Base-by-base conservation (phyloP, 2,329 filamentous ascomycete species). In the Myriosclerotinia duriaeana region DNA sequence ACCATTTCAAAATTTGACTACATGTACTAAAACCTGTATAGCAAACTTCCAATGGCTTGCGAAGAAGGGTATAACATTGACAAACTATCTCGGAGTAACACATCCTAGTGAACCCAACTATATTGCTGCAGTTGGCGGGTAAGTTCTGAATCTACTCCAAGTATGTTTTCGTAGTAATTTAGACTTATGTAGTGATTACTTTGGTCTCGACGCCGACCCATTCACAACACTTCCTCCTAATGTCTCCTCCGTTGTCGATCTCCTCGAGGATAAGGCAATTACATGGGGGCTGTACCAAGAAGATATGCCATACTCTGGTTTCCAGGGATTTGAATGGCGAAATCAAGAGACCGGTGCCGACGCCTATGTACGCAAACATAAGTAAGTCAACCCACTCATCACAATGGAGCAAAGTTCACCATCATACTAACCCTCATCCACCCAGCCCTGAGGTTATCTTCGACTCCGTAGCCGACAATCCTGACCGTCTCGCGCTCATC, bases 281-380 rank as follows among this genome's bases (percentile, higher is more conserved):
- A 83, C 83, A 3, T 92, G 89, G 89, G 88, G 80, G 61, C 81
- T 88, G 70, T 95, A 94, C 79, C 85, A 93, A 77, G 91, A 95
- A 76, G 88, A 91, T 73, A 83, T 89, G 82, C 91, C 91, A 2
- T 92, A 87, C 78, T 82, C 85, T 2, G 91, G 91, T 15, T 94
- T 86, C 78, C 83, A 91, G 76, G 90, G 90, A 34, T 77, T 77
- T 46, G 80, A 78, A 0, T 91, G 81, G 76, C 81, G 85, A 66
- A 92, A 92, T 77, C 86, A 86, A 70, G 69, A 85, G 71, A 90
- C 84, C 3, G 84, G 85, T 40, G 82, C 84, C 59, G 90, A 93
- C 73, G 86, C 89, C 79, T 95, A 95, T 75, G 90, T 94, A 9
- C 87, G 92, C 74, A 94, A 95, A 79, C 91, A 95, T 80, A 92